These are phyloP conservation scores for Lodderomyces theae DNA, from an alignment of 1,139 yeast species.

Conservation along the genomic window DNA sequence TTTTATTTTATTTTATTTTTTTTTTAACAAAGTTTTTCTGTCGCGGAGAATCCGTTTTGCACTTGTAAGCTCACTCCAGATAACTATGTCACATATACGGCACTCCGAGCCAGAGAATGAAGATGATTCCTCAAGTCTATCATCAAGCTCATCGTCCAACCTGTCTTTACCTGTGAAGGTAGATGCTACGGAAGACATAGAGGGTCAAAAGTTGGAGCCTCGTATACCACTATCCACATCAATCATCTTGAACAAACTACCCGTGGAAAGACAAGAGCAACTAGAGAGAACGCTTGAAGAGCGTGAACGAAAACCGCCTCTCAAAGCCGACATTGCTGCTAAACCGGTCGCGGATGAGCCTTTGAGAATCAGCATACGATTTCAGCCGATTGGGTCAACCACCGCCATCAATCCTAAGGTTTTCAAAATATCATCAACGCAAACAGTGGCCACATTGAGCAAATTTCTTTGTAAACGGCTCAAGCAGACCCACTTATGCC, in stretches of 20 bases:
- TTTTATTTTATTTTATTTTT: background rate
- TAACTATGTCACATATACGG: constrained; percentile 11
- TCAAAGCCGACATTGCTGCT: background rate
- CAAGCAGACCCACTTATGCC: constrained; percentile 25
- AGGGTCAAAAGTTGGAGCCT: constrained; percentile 12
- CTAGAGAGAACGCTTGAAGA: constrained; percentile 10
- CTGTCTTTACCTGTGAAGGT: background rate
- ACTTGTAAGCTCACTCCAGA: too few relatives aligned
- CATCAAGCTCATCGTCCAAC: constrained; percentile 9
- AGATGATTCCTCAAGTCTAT: constrained; percentile 12
- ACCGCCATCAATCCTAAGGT: constrained; percentile 48
- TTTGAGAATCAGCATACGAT: constrained; percentile 42
- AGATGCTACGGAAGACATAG: constrained; percentile 6
- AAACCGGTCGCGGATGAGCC: constrained; percentile 6
- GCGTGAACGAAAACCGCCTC: background rate
- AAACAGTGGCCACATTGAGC: constrained; percentile 44
- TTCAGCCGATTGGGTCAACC: constrained; percentile 60
- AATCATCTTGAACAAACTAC: constrained; percentile 20
- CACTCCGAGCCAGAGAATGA: constrained; percentile 18
- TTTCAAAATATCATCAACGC: constrained; percentile 47
- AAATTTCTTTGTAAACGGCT: constrained; percentile 45
- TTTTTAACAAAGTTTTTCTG: background rate
- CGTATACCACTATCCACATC: constrained; percentile 27
- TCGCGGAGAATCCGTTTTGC: too few relatives aligned
- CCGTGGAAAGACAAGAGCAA: constrained; percentile 14